Percentiles rank a stretch among this genome's conserved stretches.
Conservation (phyloP, 768 basidiomycete species). For the Myochromella boudieri region DNA sequence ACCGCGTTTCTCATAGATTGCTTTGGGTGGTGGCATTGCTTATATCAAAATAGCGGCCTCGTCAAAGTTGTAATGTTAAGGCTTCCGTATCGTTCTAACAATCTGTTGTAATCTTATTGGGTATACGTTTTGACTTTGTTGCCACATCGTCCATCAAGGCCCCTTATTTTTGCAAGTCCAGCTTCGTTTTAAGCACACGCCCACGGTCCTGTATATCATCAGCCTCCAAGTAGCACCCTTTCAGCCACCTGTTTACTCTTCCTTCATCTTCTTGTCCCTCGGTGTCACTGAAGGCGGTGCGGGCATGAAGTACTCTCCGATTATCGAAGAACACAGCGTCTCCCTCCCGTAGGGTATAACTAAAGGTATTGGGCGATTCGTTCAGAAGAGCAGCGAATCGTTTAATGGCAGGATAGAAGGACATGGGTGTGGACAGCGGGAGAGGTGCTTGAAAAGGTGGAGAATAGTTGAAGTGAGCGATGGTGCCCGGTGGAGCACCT, state of each 20-base stretch:
- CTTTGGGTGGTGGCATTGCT: slow-evolving; percentile 62
- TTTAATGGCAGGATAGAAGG: slow-evolving; percentile 63
- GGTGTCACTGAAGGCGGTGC: slow-evolving; percentile 68
- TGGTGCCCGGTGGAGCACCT: slow-evolving; percentile 22
- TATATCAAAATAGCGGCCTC: slow-evolving; percentile 50
- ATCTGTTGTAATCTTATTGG: too few relatives aligned
- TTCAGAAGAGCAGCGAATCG: slow-evolving; percentile 62
- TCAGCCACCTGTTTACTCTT: slow-evolving; percentile 78
- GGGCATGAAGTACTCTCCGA: slow-evolving; percentile 82
- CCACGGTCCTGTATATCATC: slow-evolving; percentile 63
- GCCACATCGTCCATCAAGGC: neutral
- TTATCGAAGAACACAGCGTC: slow-evolving; percentile 94
- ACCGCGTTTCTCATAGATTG: slow-evolving; percentile 31
- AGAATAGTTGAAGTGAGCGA: slow-evolving; percentile 83
- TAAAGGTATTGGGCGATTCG: slow-evolving; percentile 46
- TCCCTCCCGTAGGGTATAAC: slow-evolving; percentile 74
- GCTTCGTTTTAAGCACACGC: slow-evolving; percentile 45
- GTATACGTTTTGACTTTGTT: neutral
- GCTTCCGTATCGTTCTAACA: too few relatives aligned
- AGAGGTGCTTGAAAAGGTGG: slow-evolving; percentile 94
- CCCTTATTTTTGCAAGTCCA: slow-evolving; percentile 16
- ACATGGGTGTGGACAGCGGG: slow-evolving; percentile 46
- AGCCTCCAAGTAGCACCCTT: slow-evolving; percentile 80
- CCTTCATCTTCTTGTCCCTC: slow-evolving; percentile 37
- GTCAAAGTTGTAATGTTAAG: slow-evolving; percentile 24